Evolutionary conservation across 305 asterid genomes (phyloP).

Genomic region (Solanum hybrid): DNA sequence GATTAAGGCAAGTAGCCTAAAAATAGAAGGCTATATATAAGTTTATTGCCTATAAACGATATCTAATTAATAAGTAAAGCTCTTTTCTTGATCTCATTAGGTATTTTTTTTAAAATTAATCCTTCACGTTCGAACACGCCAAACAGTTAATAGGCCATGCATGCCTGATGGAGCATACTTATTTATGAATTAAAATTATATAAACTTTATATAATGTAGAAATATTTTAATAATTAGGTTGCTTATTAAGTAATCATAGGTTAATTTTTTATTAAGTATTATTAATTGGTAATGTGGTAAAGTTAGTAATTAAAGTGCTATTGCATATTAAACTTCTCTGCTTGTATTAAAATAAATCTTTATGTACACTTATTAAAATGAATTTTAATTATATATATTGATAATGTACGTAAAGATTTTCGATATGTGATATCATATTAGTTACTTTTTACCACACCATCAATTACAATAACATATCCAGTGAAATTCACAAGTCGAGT

Average conservation of each 20-base stretch:
- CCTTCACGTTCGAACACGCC: background rate
- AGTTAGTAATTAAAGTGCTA: background rate
- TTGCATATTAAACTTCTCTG: background rate
- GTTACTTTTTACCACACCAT: background rate
- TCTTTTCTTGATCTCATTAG: background rate
- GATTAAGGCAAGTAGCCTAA: background rate
- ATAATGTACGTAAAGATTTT: background rate
- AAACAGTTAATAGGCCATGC: background rate
- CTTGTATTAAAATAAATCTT: background rate
- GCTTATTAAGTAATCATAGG: background rate
- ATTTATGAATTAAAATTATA: background rate
- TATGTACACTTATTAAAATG: background rate
- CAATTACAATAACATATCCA: background rate
- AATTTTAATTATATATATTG: background rate
- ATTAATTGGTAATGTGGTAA: background rate
- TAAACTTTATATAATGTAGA: background rate
- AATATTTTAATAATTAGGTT: background rate
- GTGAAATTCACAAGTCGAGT: background rate
- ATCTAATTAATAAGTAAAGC: background rate
- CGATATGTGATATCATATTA: background rate
- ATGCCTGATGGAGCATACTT: background rate
- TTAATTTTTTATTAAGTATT: background rate
- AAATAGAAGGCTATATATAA: conserved; percentile 4
- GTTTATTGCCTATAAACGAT: background rate
- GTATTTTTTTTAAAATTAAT: background rate